A percentile compares a stretch with the other conserved stretches of the same genome.
Conservation (phyloP, 2,329 filamentous ascomycete species). For the Penicillium griseofulvum region DNA sequence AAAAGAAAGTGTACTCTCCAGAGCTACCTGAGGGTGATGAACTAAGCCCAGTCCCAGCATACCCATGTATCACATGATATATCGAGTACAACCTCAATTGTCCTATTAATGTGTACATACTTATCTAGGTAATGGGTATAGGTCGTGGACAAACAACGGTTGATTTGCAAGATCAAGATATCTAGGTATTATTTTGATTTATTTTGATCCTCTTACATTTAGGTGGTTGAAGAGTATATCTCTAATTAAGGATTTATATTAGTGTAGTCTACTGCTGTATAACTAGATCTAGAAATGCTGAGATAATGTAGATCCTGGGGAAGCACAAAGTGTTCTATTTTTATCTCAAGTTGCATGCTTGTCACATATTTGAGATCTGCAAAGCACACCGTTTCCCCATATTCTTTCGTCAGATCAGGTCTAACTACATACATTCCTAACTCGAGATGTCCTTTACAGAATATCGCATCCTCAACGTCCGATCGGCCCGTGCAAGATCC, state of each 20-base stretch:
- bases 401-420: not conserved
- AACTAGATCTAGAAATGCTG: not conserved
- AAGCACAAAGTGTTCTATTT: not conserved
- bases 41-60: not conserved
- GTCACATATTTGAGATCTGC: not conserved
- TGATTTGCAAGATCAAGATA: not conserved
- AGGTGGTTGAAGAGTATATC: not conserved
- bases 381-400: not conserved
- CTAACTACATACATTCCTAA: too few species aligned
- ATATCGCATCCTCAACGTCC: not conserved
- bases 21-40: not conserved
- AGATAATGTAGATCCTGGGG: not conserved
- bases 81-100: not conserved
- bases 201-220: not conserved
- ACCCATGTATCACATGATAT: slow-evolving; percentile 1
- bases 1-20: not conserved
- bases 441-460: too few species aligned
- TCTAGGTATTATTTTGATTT: not conserved
- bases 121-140: not conserved
- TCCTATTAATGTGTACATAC: not conserved
- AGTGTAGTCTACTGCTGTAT: not conserved
- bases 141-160: not conserved
- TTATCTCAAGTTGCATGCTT: not conserved
- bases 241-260: too few species aligned
- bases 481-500: slow-evolving; percentile 1